These are phyloP conservation scores for Nissolia schottii DNA, from an alignment of 306 rosid genomes.

Conservation along the genomic window DNA sequence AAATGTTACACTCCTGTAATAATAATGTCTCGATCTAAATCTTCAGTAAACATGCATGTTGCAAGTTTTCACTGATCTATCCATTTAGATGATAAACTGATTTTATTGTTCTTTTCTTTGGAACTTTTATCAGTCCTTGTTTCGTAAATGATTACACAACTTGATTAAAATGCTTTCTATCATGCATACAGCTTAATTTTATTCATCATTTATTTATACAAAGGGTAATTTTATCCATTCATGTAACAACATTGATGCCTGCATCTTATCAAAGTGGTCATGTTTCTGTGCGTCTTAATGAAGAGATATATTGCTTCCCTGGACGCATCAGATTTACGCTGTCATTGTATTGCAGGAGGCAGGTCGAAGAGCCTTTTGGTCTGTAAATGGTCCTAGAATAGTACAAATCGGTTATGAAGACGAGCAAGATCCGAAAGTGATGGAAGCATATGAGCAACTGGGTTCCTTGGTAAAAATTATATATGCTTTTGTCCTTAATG, in stretches of 20 bases:
- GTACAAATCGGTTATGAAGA: slow-evolving; percentile 87
- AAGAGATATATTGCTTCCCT: neutral
- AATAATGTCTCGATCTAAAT: neutral
- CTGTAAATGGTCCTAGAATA: slow-evolving; percentile 89
- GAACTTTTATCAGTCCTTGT: neutral
- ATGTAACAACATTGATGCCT: neutral
- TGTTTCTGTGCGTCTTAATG: neutral
- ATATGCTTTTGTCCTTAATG: neutral
- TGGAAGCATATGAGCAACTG: slow-evolving; percentile 87
- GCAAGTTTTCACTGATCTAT: neutral
- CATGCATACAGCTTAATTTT: neutral
- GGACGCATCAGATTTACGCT: neutral
- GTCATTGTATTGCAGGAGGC: slow-evolving; percentile 55
- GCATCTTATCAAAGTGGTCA: neutral
- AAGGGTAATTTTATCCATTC: neutral
- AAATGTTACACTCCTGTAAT: neutral
- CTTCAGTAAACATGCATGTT: neutral
- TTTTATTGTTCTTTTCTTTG: neutral
- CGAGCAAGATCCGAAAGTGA: slow-evolving; percentile 80
- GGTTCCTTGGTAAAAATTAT: slow-evolving; percentile 76
- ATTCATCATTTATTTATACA: neutral
- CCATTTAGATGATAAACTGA: neutral
- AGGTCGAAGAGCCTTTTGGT: slow-evolving; percentile 93
- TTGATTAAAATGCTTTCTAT: neutral
- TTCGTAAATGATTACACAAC: neutral